Conservation (phyloP, 495 filamentous ascomycete genomes). For the Neurospora hispaniola region DNA sequence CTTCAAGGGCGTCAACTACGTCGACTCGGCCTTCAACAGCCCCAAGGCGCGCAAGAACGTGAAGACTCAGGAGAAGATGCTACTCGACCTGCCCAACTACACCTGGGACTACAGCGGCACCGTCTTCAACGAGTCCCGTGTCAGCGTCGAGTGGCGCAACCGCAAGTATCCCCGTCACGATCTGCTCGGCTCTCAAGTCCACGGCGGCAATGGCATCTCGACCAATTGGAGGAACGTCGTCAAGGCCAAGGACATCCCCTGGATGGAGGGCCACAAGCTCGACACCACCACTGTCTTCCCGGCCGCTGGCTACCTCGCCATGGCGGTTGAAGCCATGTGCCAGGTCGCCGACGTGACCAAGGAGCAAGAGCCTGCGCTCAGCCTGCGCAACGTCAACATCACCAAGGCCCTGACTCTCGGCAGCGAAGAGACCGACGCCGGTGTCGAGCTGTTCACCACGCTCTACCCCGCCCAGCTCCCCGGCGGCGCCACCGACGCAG, state of each 20-base stretch:
- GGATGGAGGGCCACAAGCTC: constrained; percentile 38
- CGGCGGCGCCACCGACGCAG: constrained; percentile 10
- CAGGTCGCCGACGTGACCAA: constrained; percentile 12
- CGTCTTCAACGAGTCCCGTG: constrained; percentile 31
- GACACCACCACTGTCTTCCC: constrained; percentile 39
- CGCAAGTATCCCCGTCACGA: constrained; percentile 27
- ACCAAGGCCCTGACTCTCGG: constrained; percentile 25
- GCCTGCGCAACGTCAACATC: constrained; percentile 16
- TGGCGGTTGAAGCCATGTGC: constrained; percentile 39
- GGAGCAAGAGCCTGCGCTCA: constrained; percentile 3
- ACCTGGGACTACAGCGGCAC: constrained; percentile 29
- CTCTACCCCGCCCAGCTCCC: neutral
- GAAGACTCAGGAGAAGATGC: constrained; percentile 11
- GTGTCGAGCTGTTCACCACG: constrained; percentile 13
- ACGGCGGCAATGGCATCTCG: constrained; percentile 27
- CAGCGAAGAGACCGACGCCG: constrained; percentile 19
- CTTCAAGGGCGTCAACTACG: constrained; percentile 13
- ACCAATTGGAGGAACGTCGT: constrained; percentile 38
- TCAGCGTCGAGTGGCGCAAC: constrained; percentile 32
- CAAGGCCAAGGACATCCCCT: constrained; percentile 31
- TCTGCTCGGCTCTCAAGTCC: constrained; percentile 30
- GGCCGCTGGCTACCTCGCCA: constrained; percentile 42
- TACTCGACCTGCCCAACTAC: constrained; percentile 24
- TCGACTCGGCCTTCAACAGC: constrained; percentile 6
- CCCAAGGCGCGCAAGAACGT: constrained; percentile 9